phyloP scores from a whole-genome alignment of 1,284 basidiomycete genomes.

The Malassezia dermatis region DNA sequence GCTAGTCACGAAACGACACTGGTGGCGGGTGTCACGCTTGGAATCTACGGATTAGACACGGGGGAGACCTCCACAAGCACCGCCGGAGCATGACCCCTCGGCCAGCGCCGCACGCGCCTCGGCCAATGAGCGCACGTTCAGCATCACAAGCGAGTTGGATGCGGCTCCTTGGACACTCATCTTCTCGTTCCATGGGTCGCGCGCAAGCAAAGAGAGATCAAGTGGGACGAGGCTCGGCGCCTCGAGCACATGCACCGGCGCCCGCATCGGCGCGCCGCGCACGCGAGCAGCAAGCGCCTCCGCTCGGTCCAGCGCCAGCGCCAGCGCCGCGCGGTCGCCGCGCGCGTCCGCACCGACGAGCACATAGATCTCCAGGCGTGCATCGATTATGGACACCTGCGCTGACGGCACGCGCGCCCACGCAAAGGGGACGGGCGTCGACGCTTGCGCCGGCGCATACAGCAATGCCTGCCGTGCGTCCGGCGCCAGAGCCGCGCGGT shows the following conservation, averaged over 20 bases:
- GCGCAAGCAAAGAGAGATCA: conserved; percentile 24
- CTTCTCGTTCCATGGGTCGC: conserved; percentile 23
- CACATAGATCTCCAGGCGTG: conserved; percentile 29
- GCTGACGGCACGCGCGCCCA: conserved; percentile 13
- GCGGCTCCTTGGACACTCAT: neutral
- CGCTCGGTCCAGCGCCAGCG: conserved; percentile 22
- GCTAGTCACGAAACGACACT: neutral
- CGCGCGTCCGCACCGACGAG: conserved; percentile 31
- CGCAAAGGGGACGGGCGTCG: conserved; percentile 6
- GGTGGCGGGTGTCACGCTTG: neutral
- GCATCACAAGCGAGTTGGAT: neutral
- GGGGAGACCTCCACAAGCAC: neutral
- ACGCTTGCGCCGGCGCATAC: neutral
- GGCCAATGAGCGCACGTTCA: conserved; percentile 5
- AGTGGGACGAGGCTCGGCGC: conserved; percentile 26
- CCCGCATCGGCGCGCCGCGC: conserved; percentile 5
- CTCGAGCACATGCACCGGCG: conserved; percentile 33
- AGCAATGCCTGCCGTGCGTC: neutral
- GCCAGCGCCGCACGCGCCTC: conserved; percentile 8
- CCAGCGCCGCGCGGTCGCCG: conserved; percentile 16
- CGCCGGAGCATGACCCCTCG: neutral
- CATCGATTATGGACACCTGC: conserved; percentile 26
- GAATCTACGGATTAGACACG: neutral
- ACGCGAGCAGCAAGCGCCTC: conserved; percentile 15
- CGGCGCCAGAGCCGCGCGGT: neutral